Percentiles rank a stretch among this genome's conserved stretches.
Conservation (phyloP, 306 rosid genomes). For the Gynostemma pentaphyllum region DNA sequence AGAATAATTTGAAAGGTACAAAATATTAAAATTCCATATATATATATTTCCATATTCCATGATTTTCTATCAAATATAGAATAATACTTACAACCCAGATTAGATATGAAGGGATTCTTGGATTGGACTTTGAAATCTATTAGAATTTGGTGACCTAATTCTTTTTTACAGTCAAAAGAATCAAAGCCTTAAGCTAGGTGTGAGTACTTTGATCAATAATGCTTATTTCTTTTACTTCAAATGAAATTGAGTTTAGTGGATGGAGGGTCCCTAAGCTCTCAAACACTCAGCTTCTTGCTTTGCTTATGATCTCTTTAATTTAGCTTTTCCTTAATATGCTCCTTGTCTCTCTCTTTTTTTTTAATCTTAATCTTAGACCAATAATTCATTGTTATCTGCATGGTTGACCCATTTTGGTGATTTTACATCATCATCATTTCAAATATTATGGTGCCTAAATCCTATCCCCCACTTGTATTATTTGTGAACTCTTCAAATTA, state of each 20-base stretch:
- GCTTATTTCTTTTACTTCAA: slow-evolving; percentile 7
- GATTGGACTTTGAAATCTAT: slow-evolving; percentile 7
- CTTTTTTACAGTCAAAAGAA: not conserved
- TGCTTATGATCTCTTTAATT: not conserved
- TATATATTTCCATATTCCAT: not conserved
- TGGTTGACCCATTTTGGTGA: slow-evolving; percentile 6
- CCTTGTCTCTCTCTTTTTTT: slow-evolving; percentile 34
- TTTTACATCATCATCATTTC: slow-evolving; percentile 2
- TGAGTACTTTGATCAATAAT: not conserved
- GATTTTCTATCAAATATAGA: not conserved
- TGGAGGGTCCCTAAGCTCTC: slow-evolving; percentile 25
- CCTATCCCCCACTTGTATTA: not conserved
- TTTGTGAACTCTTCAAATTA: not conserved
- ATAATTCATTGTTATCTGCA: slow-evolving; percentile 19
- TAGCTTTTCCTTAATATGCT: slow-evolving; percentile 49
- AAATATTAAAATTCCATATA: not conserved
- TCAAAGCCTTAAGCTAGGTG: not conserved
- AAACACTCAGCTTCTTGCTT: slow-evolving; percentile 19
- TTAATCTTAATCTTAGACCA: slow-evolving; percentile 1
- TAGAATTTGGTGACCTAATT: not conserved
- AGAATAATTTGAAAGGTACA: no score
- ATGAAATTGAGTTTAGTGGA: slow-evolving; percentile 29
- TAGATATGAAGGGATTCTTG: not conserved
- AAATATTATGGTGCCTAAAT: not conserved
- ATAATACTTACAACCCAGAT: not conserved